Evolutionary conservation across 371 early-diverging fungal species (phyloP), one percentile per base, ranked within the genome.

Genomic region (Apophysomyces trapeziformis): DNA sequence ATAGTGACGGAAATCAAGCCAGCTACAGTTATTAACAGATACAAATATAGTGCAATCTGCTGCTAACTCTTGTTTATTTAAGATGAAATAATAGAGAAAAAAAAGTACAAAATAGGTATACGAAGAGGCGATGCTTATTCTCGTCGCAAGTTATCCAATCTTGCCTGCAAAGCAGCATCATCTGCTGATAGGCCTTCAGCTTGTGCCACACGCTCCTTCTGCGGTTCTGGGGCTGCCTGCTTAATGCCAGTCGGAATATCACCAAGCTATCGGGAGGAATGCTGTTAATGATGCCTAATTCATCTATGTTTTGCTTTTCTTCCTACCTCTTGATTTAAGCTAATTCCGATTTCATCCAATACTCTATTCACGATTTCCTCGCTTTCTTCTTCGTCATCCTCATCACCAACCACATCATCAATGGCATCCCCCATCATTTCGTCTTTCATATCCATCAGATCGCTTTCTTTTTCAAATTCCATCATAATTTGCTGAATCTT

Each of bases 391-490:
- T 93, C 94, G 57, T 96, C 96, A 13, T 92, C 92, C 37, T 94
- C 96, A 64, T 94, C 97, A 39, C 94, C 96, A 87, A 98, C 91
- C 35, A 89, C 93, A 72, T 95, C 97, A 67, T 99, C 97, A 61
- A 99, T 95, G 14, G 94, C 94, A 69, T 99, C 99, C 54, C 92
- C 92, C 95, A 98, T 96, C 94, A 98, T 92, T 70, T 96, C 97
- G 63, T 95, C 96, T 82, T 97, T 97, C 97, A 99, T 96, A 73
- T 99, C 96, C 97, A 99, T 96, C 71, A 95, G 77, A 71, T 96
- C 97, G 39, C 87, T 86, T 80, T 99, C 96, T 74, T 83, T 86
- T 74, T 97, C 97, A 82, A 98, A 99, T 45, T 98, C 96, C 93
- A 95, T 93, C 95, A 98, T 96, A 58, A 99, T 96, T 67, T 93